Base-by-base conservation (phyloP, 2,329 filamentous ascomycete genomes). In the Didymella arachidicola region DNA sequence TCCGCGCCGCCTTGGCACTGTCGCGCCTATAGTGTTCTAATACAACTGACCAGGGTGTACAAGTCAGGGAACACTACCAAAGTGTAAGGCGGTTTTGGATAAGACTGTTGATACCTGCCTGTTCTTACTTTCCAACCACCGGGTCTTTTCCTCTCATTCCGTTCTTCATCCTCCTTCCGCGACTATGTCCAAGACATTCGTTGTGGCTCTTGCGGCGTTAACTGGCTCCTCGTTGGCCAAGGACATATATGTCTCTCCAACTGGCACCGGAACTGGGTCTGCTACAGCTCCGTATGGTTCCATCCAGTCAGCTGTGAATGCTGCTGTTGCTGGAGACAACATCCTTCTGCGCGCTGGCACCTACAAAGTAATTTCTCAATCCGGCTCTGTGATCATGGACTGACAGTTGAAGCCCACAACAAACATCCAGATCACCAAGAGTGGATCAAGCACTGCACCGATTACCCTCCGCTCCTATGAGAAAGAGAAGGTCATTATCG, bases 221-320 rank as follows among this genome's bases (percentile, higher is more conserved):
- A 43, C 43, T 29, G 22, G 43, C 29, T 44, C 49, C 4, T 52
- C 48, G 1, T 30, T 53, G 38, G 48, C 49, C 22, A 63, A 58
- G 45, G 76, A 80, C 32, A 77, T 82, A 53, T 83, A 79, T 64
- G 81, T 83, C 27, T 79, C 81, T 1, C 79, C 80, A 2, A 75
- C 72, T 2, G 81, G 81, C 7, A 59, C 57, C 16, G 63, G 77
- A 26, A 72, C 73, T 8, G 81, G 80, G 5, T 77, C 76, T 0
- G 68, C 78, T 16, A 66, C 0, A 34, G 32, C 12, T 16, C 32
- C 32, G 12, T 79, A 76, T 41, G 77, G 75, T 5, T 82, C 80
- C 0, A 82, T 83, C 22, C 81, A 83, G 62, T 71, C 73, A 2
- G 81, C 80, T 1, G 77, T 83, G 2, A 67, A 82, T 61, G 76